Conservation (phyloP, 2,329 filamentous ascomycete genomes). For the Ophiostoma ips region DNA sequence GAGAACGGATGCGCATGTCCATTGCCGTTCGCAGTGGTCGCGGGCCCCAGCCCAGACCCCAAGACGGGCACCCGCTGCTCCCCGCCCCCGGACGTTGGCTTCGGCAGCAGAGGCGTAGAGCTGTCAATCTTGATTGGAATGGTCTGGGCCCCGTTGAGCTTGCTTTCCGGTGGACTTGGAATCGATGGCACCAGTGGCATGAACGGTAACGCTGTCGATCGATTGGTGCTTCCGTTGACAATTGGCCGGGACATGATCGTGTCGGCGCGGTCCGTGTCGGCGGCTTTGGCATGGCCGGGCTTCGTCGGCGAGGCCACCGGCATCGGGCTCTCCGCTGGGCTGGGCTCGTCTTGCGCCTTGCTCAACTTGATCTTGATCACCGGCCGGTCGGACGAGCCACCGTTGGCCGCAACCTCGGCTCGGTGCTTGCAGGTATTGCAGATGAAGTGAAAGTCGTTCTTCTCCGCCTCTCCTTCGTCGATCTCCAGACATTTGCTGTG, state of each 20-base stretch:
- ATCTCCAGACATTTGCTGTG: constrained; percentile 87
- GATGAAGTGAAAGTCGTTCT: constrained; percentile 75
- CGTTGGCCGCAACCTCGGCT: constrained; percentile 36
- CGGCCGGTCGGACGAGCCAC: constrained; percentile 36
- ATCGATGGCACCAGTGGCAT: neutral
- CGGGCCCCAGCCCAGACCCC: neutral
- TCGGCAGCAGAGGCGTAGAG: neutral
- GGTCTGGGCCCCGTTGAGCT: neutral
- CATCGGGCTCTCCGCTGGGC: neutral
- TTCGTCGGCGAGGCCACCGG: neutral
- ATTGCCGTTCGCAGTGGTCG: neutral
- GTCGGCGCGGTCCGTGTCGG: no score
- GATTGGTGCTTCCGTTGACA: neutral
- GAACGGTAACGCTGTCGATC: no score
- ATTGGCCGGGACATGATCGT: neutral
- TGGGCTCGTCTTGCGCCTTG: constrained; percentile 9
- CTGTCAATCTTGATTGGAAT: constrained; percentile 7
- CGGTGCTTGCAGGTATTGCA: constrained; percentile 64
- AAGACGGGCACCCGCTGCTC: neutral
- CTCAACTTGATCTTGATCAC: constrained; percentile 40
- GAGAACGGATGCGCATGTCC: constrained; percentile 27
- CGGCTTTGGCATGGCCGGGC: neutral
- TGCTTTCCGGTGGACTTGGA: neutral
- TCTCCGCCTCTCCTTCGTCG: constrained; percentile 62
- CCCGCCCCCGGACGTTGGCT: neutral